Evolutionary conservation across 192 early-diverging fungal genomes (phyloP).

Genomic region (Coemansia sp.): DNA sequence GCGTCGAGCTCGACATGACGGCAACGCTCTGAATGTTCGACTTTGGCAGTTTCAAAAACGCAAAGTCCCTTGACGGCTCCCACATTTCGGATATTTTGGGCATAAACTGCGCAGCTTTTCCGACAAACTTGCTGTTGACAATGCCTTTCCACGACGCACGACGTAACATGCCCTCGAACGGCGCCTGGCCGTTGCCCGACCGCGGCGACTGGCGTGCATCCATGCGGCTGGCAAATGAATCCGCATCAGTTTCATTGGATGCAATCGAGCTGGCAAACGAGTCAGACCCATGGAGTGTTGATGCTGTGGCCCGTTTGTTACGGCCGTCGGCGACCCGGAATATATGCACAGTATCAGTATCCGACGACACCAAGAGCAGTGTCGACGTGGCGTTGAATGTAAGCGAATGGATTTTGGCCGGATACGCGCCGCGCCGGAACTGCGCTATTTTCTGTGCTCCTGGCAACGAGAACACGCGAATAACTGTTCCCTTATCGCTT

Average conservation of each 20-base stretch:
- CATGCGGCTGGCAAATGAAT: slow-evolving; percentile 12
- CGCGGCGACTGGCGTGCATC: neutral
- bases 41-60: slow-evolving; percentile 83
- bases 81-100: slow-evolving; percentile 90
- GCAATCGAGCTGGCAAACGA: slow-evolving; percentile 37
- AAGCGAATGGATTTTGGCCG: slow-evolving; percentile 88
- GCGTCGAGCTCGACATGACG: slow-evolving; percentile 70
- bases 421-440: slow-evolving; percentile 92
- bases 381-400: slow-evolving; percentile 69
- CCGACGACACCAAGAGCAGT: slow-evolving; percentile 66
- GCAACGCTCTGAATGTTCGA: slow-evolving; percentile 73
- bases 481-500: slow-evolving; percentile 97
- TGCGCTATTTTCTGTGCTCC: slow-evolving; percentile 84
- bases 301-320: slow-evolving; percentile 18
- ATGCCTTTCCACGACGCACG: slow-evolving; percentile 57
- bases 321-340: slow-evolving; percentile 71
- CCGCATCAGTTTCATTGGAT: slow-evolving; percentile 19
- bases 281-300: slow-evolving; percentile 6
- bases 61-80: slow-evolving; percentile 95
- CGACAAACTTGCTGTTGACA: slow-evolving; percentile 64
- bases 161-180: slow-evolving; percentile 62
- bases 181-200: slow-evolving; percentile 31
- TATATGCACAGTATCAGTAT: slow-evolving; percentile 95
- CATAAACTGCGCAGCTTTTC: slow-evolving; percentile 80
- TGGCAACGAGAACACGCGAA: slow-evolving; percentile 89